These are phyloP conservation scores for Pyricularia grisea DNA, from an alignment of 2,329 filamentous ascomycete genomes.

Conservation along the genomic window DNA sequence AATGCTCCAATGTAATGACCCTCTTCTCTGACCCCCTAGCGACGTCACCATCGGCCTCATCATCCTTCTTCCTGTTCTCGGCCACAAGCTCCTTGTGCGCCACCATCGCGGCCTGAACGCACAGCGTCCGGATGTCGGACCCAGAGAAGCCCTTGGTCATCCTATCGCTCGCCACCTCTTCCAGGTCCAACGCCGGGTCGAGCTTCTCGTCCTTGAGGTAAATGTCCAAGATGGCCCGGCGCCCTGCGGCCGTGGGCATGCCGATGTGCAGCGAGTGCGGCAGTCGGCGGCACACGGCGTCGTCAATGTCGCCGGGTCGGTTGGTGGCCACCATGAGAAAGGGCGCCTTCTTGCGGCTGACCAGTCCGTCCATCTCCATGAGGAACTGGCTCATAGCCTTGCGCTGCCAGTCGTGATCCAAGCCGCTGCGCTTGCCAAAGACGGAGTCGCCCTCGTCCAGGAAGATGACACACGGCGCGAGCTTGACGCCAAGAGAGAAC, in stretches of 20 bases:
- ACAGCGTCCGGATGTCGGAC: slow-evolving; percentile 1
- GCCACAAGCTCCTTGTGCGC: slow-evolving; percentile 1
- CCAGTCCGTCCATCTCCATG: slow-evolving; percentile 4
- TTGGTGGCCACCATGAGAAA: slow-evolving; percentile 97
- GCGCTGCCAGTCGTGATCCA: neutral
- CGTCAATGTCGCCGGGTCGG: slow-evolving; percentile 88
- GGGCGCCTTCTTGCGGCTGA: slow-evolving; percentile 54
- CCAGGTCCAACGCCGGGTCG: slow-evolving; percentile 69
- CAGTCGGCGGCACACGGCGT: slow-evolving; percentile 80
- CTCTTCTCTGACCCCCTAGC: neutral
- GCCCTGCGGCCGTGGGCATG: slow-evolving; percentile 85
- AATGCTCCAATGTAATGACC: neutral
- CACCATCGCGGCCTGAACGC: slow-evolving; percentile 2
- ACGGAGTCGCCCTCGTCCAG: slow-evolving; percentile 95
- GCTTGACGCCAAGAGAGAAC: slow-evolving; percentile 72
- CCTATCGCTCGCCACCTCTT: slow-evolving; percentile 26
- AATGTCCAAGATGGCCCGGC: slow-evolving; percentile 69
- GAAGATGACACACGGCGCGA: slow-evolving; percentile 92
- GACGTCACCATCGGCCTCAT: neutral
- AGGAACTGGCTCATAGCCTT: slow-evolving; percentile 4
- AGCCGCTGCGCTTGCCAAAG: slow-evolving; percentile 49
- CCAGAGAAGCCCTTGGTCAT: slow-evolving; percentile 1
- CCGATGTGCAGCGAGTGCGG: slow-evolving; percentile 79
- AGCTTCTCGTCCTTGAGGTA: slow-evolving; percentile 89
- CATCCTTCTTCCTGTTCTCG: neutral